Evolutionary conservation across 1,139 yeast genomes (phyloP), one percentile per base, ranked within the genome.

Genomic region (Pneumocystis sp.): DNA sequence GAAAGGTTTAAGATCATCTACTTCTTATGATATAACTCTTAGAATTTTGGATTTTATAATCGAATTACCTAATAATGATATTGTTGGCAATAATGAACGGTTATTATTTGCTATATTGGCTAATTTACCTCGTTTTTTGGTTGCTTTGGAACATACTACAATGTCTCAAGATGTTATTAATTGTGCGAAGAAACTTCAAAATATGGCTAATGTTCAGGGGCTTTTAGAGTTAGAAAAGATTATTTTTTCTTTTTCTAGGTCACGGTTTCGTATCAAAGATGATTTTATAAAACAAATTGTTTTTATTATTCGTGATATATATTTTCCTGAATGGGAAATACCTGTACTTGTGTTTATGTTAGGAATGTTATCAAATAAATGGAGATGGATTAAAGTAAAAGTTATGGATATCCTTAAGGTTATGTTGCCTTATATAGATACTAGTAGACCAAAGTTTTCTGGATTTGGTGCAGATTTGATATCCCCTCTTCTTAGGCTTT

Each of bases 381-480:
- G 81, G 6, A 78, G 82, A 0, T 90, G 96, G 96, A 83, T 95
- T 15, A 87, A 87, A 69, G 73, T 81, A 17, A 96, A 93, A 74
- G 83, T 95, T 0, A 80, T 95, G 83, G 85, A 84, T 63, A 75
- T 90, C 2, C 79, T 95, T 70, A 86, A 87, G 70, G 82, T 84
- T 63, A 75, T 93, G 12, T 82, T 95, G 70, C 95, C 96, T 0
- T 77, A 82, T 67, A 85, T 91, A 15, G 93, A 93, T 72, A 79
- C 91, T 66, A 84, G 83, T 64, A 78, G 87, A 63, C 89, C 87
- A 21, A 96, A 87, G 70, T 90, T 90, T 73, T 81, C 83, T 59
- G 96, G 96, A 1, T 86, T 90, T 62, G 98, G 98, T 5, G 98
- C 98, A 0, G 98, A 93, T 73, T 79, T 93, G 65, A 88, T 95